Percentiles rank a stretch among this genome's conserved stretches.
These are phyloP conservation scores for Pachysandra terminalis DNA, from an alignment of 164 flowering plant genomes.

Conservation along the genomic window DNA sequence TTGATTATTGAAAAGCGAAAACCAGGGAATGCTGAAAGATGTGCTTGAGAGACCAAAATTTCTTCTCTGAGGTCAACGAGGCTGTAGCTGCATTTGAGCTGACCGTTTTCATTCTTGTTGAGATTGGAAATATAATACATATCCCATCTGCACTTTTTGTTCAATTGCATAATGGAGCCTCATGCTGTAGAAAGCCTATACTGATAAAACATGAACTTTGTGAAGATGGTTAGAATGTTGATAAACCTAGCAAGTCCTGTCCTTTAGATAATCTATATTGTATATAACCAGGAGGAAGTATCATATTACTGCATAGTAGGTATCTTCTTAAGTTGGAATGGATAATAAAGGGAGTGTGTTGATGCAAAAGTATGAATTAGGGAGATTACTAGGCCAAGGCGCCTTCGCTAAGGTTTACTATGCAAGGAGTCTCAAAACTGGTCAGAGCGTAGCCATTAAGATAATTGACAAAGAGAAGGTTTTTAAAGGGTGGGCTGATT, in stretches of 20 bases:
- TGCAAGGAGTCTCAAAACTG: constrained; percentile 54
- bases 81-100: constrained; percentile 15
- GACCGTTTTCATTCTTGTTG: constrained; percentile 23
- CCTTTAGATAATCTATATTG: constrained; percentile 11
- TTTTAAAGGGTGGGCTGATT: constrained; percentile 59
- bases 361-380: constrained; percentile 71
- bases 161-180: background rate
- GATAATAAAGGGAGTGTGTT: constrained; percentile 50
- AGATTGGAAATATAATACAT: constrained; percentile 15
- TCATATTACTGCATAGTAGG: constrained; percentile 3
- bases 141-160: background rate
- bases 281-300: constrained; percentile 9
- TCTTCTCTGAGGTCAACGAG: constrained; percentile 15
- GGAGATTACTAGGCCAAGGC: constrained; percentile 89
- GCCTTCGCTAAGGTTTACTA: constrained; percentile 85
- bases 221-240: constrained; percentile 44
- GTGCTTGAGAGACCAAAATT: constrained; percentile 29
- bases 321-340: constrained; percentile 34
- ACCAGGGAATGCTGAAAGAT: constrained; percentile 66
- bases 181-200: constrained; percentile 8
- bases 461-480: constrained; percentile 78
- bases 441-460: constrained; percentile 72
- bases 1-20: constrained; percentile 11
- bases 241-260: constrained; percentile 1
- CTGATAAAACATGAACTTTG: constrained; percentile 23